phyloP scores from a whole-genome alignment of 768 basidiomycete species.

The Chalciporus chontae region DNA sequence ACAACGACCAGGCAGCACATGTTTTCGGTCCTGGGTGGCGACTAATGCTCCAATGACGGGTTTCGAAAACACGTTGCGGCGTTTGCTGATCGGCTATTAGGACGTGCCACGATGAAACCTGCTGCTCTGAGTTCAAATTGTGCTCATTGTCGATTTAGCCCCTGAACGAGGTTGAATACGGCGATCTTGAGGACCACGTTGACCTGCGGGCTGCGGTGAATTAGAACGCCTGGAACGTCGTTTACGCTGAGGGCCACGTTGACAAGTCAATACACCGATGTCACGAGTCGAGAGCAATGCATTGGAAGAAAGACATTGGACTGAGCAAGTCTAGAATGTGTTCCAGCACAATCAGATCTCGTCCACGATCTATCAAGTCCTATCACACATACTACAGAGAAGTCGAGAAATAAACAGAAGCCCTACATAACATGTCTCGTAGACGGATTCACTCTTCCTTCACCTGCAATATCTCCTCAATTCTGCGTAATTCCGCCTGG shows the following conservation, averaged over 20 bases:
- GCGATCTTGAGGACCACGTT: conserved; percentile 15
- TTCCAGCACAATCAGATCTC: conserved; percentile 16
- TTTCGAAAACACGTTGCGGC: conserved; percentile 16
- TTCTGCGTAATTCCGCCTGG: conserved; percentile 33
- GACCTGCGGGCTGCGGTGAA: not conserved
- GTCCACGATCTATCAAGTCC: conserved; percentile 6
- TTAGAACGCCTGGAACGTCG: not conserved
- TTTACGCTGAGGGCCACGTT: not conserved
- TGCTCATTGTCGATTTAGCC: not conserved
- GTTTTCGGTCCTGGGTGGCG: conserved; percentile 12
- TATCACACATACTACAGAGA: not conserved
- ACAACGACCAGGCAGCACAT: conserved; percentile 11
- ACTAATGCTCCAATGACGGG: not conserved
- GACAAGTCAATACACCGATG: conserved; percentile 5
- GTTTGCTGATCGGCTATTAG: conserved; percentile 25
- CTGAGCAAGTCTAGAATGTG: conserved; percentile 5
- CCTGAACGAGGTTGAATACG: conserved; percentile 14
- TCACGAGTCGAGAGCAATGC: not conserved
- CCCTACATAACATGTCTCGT: conserved; percentile 23
- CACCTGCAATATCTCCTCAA: conserved; percentile 30
- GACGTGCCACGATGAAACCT: conserved; percentile 25
- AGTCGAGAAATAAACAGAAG: conserved; percentile 12
- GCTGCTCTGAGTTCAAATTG: conserved; percentile 6
- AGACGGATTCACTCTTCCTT: conserved; percentile 25
- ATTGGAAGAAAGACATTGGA: conserved; percentile 2